Evolutionary conservation across 208 protist species (phyloP).

Genomic region (Trypanosoma grayi): DNA sequence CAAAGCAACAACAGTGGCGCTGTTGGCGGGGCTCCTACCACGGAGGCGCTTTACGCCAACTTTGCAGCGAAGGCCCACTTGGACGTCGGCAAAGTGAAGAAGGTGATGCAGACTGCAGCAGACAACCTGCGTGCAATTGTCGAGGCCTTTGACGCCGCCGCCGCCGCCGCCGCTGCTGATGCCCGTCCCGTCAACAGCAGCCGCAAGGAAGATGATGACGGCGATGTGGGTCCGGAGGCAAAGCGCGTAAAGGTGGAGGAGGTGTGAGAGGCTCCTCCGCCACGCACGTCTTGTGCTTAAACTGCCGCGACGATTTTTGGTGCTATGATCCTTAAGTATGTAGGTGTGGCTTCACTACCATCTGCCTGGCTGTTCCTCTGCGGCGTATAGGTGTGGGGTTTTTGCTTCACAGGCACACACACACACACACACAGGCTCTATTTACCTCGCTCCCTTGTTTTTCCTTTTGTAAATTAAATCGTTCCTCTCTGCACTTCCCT

Average conservation of each 20-base stretch:
- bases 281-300: not conserved
- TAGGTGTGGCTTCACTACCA: too few species aligned
- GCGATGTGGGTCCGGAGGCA: not conserved
- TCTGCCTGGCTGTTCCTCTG: too few species aligned
- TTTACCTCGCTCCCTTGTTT: too few species aligned
- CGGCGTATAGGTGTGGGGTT: too few species aligned
- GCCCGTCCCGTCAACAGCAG: not conserved
- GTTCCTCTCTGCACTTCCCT: too few species aligned
- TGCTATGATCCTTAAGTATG: too few species aligned
- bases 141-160: slow-evolving; percentile 26
- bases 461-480: too few species aligned
- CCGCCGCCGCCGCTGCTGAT: not conserved
- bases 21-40: slow-evolving; percentile 18
- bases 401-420: too few species aligned
- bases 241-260: slow-evolving; percentile 23
- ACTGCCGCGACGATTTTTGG: too few species aligned
- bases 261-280: not conserved
- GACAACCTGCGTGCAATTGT: slow-evolving; percentile 28
- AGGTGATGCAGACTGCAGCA: slow-evolving; percentile 48
- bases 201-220: not conserved
- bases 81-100: slow-evolving; percentile 44
- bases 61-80: slow-evolving; percentile 67
- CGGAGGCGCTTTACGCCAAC: slow-evolving; percentile 42
- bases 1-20: not conserved
- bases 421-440: too few species aligned